These are phyloP conservation scores for Tulasnella calospora DNA, from an alignment of 768 basidiomycete species.

Conservation along the genomic window DNA sequence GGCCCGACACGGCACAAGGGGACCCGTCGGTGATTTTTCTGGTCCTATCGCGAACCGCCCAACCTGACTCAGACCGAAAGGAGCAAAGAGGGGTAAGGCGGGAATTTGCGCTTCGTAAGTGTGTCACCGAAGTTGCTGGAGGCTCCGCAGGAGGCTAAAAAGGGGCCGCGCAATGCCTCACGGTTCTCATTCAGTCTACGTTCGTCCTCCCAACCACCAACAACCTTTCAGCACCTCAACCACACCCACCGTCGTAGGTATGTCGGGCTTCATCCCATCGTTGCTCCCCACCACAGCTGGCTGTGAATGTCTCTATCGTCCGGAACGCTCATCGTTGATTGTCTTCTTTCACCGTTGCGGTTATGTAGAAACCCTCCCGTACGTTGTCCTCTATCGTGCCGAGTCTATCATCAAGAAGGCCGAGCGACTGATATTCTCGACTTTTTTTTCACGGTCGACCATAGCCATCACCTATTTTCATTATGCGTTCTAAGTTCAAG, in stretches of 20 bases:
- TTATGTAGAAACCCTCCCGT: not conserved
- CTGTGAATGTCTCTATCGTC: not conserved
- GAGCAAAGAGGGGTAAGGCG: not conserved
- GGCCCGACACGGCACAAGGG: not conserved
- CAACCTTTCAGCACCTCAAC: slow-evolving; percentile 5
- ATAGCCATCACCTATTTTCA: slow-evolving; percentile 25
- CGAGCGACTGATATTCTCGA: not conserved
- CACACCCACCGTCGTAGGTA: slow-evolving; percentile 1
- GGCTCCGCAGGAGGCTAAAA: not conserved
- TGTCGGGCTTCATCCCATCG: not conserved
- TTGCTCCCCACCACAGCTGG: not conserved
- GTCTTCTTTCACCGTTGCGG: not conserved
- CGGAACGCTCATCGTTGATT: slow-evolving; percentile 1
- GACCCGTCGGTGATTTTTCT: not conserved
- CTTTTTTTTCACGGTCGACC: not conserved
- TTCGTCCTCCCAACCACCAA: slow-evolving; percentile 5
- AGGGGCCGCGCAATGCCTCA: slow-evolving; percentile 11
- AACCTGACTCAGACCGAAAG: slow-evolving; percentile 8
- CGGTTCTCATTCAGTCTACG: slow-evolving; percentile 4
- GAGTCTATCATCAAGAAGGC: not conserved
- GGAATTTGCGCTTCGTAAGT: not conserved
- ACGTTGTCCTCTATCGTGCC: not conserved
- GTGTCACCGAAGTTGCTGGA: slow-evolving; percentile 9
- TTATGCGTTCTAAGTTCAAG: slow-evolving; percentile 91
- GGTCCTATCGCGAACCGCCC: not conserved